Conservation (phyloP, 1,139 yeast species). For the Yamadazyma spencermartinsiae region DNA sequence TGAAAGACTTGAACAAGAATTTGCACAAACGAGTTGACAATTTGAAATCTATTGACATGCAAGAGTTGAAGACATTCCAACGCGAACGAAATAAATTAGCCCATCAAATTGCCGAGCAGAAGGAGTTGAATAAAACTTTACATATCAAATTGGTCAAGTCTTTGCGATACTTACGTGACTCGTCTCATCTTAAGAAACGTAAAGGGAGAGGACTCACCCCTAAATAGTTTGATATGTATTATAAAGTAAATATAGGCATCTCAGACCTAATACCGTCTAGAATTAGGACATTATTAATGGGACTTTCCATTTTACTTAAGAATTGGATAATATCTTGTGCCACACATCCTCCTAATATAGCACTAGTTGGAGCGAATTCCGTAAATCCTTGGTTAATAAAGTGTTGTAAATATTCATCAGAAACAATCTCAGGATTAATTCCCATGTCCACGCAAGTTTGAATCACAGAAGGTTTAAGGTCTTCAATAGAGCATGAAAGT, state of each 20-base stretch:
- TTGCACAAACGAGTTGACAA: slow-evolving; percentile 24
- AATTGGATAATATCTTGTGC: slow-evolving; percentile 91
- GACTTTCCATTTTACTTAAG: slow-evolving; percentile 73
- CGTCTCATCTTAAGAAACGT: slow-evolving; percentile 45
- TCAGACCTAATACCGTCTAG: slow-evolving; percentile 70
- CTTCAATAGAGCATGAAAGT: slow-evolving; percentile 17
- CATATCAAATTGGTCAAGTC: slow-evolving; percentile 34
- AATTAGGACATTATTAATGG: slow-evolving; percentile 77
- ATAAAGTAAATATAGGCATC: slow-evolving; percentile 72
- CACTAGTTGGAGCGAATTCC: slow-evolving; percentile 83
- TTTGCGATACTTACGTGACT: slow-evolving; percentile 38
- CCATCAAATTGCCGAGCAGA: slow-evolving; percentile 25
- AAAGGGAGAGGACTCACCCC: slow-evolving; percentile 46
- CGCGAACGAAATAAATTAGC: slow-evolving; percentile 24
- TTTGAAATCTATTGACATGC: slow-evolving; percentile 29
- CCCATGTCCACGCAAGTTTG: slow-evolving; percentile 30
- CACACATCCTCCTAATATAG: slow-evolving; percentile 85
- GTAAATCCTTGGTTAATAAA: slow-evolving; percentile 56
- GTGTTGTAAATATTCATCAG: slow-evolving; percentile 36
- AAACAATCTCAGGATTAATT: slow-evolving; percentile 38
- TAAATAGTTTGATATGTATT: slow-evolving; percentile 14
- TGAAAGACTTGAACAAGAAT: slow-evolving; percentile 23
- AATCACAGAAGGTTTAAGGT: slow-evolving; percentile 27
- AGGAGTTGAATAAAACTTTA: slow-evolving; percentile 24
- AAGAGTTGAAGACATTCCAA: slow-evolving; percentile 24